Conservation (phyloP, 2,329 filamentous ascomycete genomes). For the Scedosporium boydii region DNA sequence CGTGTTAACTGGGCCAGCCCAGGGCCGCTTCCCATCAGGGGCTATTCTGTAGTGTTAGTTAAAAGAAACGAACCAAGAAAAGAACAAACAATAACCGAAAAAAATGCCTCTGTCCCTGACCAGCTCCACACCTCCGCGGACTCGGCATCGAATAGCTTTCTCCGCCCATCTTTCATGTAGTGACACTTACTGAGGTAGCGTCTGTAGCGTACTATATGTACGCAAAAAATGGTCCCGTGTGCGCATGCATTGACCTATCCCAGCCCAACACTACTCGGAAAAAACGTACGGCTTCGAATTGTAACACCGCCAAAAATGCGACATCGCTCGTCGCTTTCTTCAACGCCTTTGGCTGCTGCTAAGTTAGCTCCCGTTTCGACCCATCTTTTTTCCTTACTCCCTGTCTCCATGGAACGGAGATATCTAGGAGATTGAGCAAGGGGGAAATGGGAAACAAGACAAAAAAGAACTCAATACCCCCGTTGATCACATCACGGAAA, state of each 20-base stretch:
- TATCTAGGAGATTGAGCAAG: background rate
- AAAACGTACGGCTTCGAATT: background rate
- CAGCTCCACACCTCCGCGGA: background rate
- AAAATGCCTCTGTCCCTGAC: background rate
- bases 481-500: background rate
- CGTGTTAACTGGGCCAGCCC: too few species aligned
- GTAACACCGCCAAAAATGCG: background rate
- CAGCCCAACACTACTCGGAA: background rate
- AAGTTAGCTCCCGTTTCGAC: background rate
- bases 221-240: background rate
- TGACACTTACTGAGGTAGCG: background rate
- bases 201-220: background rate
- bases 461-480: background rate
- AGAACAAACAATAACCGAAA: background rate
- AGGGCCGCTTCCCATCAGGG: too few species aligned
- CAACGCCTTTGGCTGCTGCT: background rate
- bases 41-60: too few species aligned
- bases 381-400: background rate
- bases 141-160: background rate
- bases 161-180: background rate
- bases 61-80: too few species aligned
- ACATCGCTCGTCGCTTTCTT: background rate
- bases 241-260: slow-evolving; percentile 1
- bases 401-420: background rate
- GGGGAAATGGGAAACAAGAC: background rate